Evolutionary conservation across 768 basidiomycete species (phyloP).

Genomic region (Tricholoma terreum): DNA sequence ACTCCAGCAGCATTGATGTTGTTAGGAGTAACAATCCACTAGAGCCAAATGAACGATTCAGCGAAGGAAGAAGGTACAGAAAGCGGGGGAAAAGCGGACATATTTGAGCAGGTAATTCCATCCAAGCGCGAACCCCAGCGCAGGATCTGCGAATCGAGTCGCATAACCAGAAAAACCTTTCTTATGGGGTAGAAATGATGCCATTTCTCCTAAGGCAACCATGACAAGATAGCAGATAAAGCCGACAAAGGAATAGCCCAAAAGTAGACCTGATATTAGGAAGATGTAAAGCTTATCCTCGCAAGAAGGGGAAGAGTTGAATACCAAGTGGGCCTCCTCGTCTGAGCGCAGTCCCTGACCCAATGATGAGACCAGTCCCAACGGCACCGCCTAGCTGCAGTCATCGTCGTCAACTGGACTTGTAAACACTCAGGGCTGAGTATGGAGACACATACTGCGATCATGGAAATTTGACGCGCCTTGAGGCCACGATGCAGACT

Average conservation of each 20-base stretch:
- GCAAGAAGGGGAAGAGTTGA: background rate
- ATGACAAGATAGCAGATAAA: slow-evolving; percentile 59
- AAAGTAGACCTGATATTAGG: slow-evolving; percentile 19
- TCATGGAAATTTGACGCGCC: slow-evolving; percentile 54
- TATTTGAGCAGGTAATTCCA: slow-evolving; percentile 64
- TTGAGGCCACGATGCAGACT: slow-evolving; percentile 49
- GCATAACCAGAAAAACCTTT: slow-evolving; percentile 61
- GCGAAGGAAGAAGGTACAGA: background rate
- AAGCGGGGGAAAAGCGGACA: slow-evolving; percentile 26
- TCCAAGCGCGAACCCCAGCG: slow-evolving; percentile 64
- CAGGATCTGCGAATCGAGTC: slow-evolving; percentile 64
- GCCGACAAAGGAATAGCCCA: slow-evolving; percentile 49
- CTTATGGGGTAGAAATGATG: slow-evolving; percentile 54
- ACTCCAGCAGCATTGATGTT: slow-evolving; percentile 63
- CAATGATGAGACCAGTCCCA: slow-evolving; percentile 55
- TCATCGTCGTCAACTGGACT: background rate
- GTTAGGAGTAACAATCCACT: slow-evolving; percentile 63
- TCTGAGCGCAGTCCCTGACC: slow-evolving; percentile 55
- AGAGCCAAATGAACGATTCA: slow-evolving; percentile 2
- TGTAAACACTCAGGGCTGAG: background rate
- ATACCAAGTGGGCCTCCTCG: slow-evolving; percentile 53
- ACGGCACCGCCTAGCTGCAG: slow-evolving; percentile 46
- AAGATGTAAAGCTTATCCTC: background rate
- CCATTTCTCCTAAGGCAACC: slow-evolving; percentile 52
- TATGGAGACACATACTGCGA: slow-evolving; percentile 36